Evolutionary conservation across 805 yeast species (phyloP).

Genomic region (Saccharomyces jurei): DNA sequence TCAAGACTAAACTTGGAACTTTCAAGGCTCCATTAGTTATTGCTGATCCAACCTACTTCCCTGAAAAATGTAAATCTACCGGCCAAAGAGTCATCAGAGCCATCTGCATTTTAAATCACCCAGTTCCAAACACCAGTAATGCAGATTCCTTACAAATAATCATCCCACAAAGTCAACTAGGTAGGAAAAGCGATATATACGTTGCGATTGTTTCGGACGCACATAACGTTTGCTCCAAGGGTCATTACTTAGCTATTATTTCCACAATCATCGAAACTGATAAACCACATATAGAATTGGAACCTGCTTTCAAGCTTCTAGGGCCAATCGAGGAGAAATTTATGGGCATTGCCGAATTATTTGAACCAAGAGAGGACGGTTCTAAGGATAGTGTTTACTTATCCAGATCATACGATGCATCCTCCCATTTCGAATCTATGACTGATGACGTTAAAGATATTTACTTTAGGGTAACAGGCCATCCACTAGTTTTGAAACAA

Average conservation of each 20-base stretch:
- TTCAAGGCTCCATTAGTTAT: constrained; percentile 90
- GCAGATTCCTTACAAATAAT: constrained; percentile 88
- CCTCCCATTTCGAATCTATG: constrained; percentile 91
- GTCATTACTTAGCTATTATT: constrained; percentile 84
- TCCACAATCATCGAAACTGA: constrained; percentile 93
- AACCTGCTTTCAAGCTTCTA: constrained; percentile 85
- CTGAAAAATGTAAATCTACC: constrained; percentile 39
- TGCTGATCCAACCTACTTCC: constrained; percentile 97
- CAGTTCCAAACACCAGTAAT: constrained; percentile 72
- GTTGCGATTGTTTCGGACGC: constrained; percentile 82
- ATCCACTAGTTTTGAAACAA: constrained; percentile 78
- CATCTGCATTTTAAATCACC: constrained; percentile 82
- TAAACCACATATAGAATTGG: constrained; percentile 83
- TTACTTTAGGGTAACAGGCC: constrained; percentile 85
- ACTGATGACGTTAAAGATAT: constrained; percentile 96
- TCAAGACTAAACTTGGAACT: constrained; percentile 81
- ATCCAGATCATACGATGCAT: constrained; percentile 85
- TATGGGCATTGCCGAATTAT: constrained; percentile 89
- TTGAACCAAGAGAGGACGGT: constrained; percentile 83
- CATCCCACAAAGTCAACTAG: constrained; percentile 93
- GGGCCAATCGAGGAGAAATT: constrained; percentile 75
- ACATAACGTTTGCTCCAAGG: constrained; percentile 84
- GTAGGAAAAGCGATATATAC: constrained; percentile 88
- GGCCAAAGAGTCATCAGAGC: constrained; percentile 35
- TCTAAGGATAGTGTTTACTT: constrained; percentile 67